Evolutionary conservation across 2,329 filamentous ascomycete species (phyloP).

Genomic region (Cladosporium sphaerospermum): DNA sequence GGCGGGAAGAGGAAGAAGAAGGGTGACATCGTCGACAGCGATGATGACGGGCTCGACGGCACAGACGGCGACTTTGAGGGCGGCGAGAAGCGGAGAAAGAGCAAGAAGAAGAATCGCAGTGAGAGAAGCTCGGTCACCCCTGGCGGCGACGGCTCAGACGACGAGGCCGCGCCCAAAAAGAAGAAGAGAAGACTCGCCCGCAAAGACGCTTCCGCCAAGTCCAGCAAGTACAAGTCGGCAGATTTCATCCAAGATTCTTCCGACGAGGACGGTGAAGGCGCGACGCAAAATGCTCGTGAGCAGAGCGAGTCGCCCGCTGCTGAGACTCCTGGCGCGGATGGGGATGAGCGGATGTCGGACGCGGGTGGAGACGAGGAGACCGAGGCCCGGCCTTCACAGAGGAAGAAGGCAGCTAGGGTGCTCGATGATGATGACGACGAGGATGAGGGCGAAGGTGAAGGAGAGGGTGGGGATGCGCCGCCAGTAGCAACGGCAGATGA

Average conservation of each 20-base stretch:
- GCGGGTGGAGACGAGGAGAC: slow-evolving; percentile 14
- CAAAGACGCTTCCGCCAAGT: slow-evolving; percentile 37
- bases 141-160: slow-evolving; percentile 43
- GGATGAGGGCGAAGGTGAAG: slow-evolving; percentile 22
- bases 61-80: slow-evolving; percentile 23
- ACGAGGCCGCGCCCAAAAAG: slow-evolving; percentile 54
- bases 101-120: slow-evolving; percentile 53
- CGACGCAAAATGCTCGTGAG: slow-evolving; percentile 5
- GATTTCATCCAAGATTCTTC: slow-evolving; percentile 78
- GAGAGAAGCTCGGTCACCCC: slow-evolving; percentile 43
- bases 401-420: slow-evolving; percentile 27
- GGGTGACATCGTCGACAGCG: slow-evolving; percentile 40
- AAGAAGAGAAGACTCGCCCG: slow-evolving; percentile 57
- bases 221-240: slow-evolving; percentile 71
- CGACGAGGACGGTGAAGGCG: slow-evolving; percentile 42
- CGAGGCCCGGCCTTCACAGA: slow-evolving; percentile 14
- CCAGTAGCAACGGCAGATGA: slow-evolving; percentile 8
- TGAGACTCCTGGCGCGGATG: slow-evolving; percentile 23
- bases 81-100: slow-evolving; percentile 26
- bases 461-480: neutral
- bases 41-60: slow-evolving; percentile 36
- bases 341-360: slow-evolving; percentile 24
- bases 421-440: slow-evolving; percentile 32
- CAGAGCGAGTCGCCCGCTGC: slow-evolving; percentile 14
- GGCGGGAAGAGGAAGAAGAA: slow-evolving; percentile 40